A percentile compares a stretch with the other conserved stretches of the same genome.
phyloP scores from a whole-genome alignment of 129 eudicot species.

The Flaveria linearis region DNA sequence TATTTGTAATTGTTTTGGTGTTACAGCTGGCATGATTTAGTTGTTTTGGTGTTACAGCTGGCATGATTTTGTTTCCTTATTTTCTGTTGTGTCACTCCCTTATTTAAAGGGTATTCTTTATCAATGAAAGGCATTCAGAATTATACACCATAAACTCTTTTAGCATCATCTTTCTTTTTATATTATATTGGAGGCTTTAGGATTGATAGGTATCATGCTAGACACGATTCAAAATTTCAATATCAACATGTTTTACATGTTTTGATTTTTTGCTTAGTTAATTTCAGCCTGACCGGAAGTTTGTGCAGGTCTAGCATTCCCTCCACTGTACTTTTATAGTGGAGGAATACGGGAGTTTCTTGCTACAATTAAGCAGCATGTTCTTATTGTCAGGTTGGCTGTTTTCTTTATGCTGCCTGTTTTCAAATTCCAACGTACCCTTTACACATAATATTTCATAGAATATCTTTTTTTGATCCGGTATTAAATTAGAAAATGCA shows the following conservation, averaged over 20 bases:
- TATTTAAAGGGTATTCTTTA: too few relatives aligned
- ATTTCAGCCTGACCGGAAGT: constrained; percentile 15
- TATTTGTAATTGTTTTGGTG: too few relatives aligned
- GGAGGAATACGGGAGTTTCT: constrained; percentile 94
- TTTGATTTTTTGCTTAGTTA: constrained; percentile 3
- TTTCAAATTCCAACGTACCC: background rate
- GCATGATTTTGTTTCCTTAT: too few relatives aligned
- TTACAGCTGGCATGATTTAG: too few relatives aligned
- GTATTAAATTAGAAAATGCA: constrained; percentile 8
- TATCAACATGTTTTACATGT: background rate
- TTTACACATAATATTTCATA: background rate
- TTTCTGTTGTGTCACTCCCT: too few relatives aligned
- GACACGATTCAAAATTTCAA: background rate
- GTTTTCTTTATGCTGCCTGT: background rate
- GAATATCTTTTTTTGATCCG: background rate
- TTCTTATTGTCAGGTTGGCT: constrained; percentile 68
- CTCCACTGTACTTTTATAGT: constrained; percentile 96
- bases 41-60: too few relatives aligned
- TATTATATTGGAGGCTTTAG: background rate
- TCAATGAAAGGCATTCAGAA: too few relatives aligned
- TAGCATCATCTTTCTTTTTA: background rate
- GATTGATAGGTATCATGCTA: background rate
- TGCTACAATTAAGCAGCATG: constrained; percentile 82
- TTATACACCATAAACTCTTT: too few relatives aligned
- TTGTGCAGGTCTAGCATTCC: constrained; percentile 86